Evolutionary conservation across 2,329 filamentous ascomycete genomes (phyloP).

Genomic region (Fusarium sp.): DNA sequence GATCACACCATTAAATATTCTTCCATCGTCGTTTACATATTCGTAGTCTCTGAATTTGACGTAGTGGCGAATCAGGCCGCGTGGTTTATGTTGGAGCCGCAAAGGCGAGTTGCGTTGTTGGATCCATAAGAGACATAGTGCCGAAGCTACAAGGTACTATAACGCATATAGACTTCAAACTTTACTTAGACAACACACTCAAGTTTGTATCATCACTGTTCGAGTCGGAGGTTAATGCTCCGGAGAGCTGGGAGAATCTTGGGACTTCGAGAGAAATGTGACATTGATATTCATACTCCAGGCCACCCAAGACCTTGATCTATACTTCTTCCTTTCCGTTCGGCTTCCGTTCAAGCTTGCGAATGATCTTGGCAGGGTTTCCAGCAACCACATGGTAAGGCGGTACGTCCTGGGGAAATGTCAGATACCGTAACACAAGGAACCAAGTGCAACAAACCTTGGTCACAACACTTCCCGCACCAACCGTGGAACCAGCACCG

Average conservation of each 20-base stretch:
- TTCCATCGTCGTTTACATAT: neutral
- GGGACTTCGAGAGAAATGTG: neutral
- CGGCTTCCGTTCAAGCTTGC: slow-evolving; percentile 25
- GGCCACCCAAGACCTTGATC: neutral
- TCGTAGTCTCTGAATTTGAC: neutral
- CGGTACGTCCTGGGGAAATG: slow-evolving; percentile 44
- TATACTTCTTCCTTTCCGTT: neutral
- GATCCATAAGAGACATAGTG: neutral
- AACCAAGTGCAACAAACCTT: slow-evolving; percentile 55
- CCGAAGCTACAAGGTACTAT: neutral
- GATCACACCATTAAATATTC: neutral
- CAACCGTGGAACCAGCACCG: slow-evolving; percentile 77
- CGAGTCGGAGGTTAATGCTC: neutral
- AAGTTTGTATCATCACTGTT: neutral
- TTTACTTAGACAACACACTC: no score
- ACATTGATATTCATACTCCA: neutral
- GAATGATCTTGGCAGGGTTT: slow-evolving; percentile 37
- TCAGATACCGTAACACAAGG: neutral
- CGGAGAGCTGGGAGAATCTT: no score
- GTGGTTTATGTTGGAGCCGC: neutral
- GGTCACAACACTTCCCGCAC: slow-evolving; percentile 85
- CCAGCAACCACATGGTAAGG: slow-evolving; percentile 42
- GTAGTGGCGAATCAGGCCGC: neutral
- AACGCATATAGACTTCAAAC: neutral
- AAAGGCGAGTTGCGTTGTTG: neutral